Evolutionary conservation across 805 yeast genomes (phyloP).

Genomic region (Metschnikowia corniflorae): DNA sequence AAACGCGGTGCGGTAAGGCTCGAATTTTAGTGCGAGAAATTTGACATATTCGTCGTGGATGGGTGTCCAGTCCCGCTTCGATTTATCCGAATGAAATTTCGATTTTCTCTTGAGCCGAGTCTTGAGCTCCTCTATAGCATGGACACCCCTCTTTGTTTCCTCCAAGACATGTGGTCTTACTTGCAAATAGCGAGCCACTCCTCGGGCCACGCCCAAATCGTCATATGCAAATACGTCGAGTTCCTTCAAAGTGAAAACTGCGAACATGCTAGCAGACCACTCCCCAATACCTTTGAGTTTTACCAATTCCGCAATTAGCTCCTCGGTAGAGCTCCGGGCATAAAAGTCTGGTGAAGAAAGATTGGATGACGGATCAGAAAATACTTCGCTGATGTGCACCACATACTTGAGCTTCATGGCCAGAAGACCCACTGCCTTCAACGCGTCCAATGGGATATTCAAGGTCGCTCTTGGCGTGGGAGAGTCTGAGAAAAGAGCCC

Average conservation of each 20-base stretch:
- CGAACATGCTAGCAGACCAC: slow-evolving; percentile 91
- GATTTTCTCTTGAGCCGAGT: slow-evolving; percentile 31
- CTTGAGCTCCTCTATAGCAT: slow-evolving; percentile 32
- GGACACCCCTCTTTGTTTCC: slow-evolving; percentile 36
- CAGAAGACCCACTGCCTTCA: slow-evolving; percentile 68
- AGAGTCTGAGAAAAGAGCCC: slow-evolving; percentile 26
- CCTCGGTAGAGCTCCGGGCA: slow-evolving; percentile 36
- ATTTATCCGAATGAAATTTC: slow-evolving; percentile 32
- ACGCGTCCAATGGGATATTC: slow-evolving; percentile 38
- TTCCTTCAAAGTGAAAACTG: slow-evolving; percentile 63
- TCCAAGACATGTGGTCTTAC: slow-evolving; percentile 48
- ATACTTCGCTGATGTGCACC: slow-evolving; percentile 50
- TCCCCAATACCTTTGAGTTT: slow-evolving; percentile 68
- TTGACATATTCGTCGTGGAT: slow-evolving; percentile 56
- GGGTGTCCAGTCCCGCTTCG: slow-evolving; percentile 63
- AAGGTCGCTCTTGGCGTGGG: slow-evolving; percentile 54
- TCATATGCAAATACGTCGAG: slow-evolving; percentile 70
- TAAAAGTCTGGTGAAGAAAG: slow-evolving; percentile 37
- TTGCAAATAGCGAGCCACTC: slow-evolving; percentile 61
- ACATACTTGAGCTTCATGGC: slow-evolving; percentile 63
- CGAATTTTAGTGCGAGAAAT: slow-evolving; percentile 52
- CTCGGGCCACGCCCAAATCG: slow-evolving; percentile 84
- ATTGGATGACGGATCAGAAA: slow-evolving; percentile 36
- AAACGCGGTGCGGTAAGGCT: slow-evolving; percentile 64
- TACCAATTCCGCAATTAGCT: slow-evolving; percentile 46